Conservation (phyloP, 176 grass and related monocot genomes). For the Ensete ventricosum region DNA sequence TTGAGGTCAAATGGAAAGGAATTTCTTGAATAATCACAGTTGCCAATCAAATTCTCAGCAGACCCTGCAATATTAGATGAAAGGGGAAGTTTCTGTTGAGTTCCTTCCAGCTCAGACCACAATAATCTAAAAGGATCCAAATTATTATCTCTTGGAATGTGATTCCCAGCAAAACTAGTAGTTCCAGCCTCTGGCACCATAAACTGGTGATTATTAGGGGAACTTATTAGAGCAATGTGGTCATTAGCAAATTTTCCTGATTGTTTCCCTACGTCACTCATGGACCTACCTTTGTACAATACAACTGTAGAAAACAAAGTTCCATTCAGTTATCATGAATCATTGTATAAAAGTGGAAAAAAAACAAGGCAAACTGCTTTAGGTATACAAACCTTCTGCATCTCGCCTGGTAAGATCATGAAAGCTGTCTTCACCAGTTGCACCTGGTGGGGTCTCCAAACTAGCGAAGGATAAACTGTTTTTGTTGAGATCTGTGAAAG, state of each 20-base stretch:
- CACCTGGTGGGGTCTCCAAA: slow-evolving; percentile 9
- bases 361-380: neutral
- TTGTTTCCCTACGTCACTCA: slow-evolving; percentile 44
- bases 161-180: neutral
- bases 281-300: slow-evolving; percentile 54
- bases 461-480: slow-evolving; percentile 20
- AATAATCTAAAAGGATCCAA: slow-evolving; percentile 73
- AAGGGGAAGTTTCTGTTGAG: slow-evolving; percentile 72
- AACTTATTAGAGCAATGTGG: slow-evolving; percentile 10
- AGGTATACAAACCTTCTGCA: slow-evolving; percentile 44
- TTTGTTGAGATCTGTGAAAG: slow-evolving; percentile 4
- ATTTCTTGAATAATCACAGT: slow-evolving; percentile 39
- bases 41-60: slow-evolving; percentile 35
- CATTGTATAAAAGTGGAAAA: neutral
- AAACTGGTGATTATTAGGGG: slow-evolving; percentile 17
- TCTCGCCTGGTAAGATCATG: slow-evolving; percentile 37
- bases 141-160: slow-evolving; percentile 40
- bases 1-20: slow-evolving; percentile 35
- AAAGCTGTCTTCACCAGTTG: slow-evolving; percentile 24
- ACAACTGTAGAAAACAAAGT: slow-evolving; percentile 27
- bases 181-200: slow-evolving; percentile 19
- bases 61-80: slow-evolving; percentile 52
- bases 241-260: slow-evolving; percentile 29
- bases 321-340: neutral
- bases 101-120: slow-evolving; percentile 92